Evolutionary conservation across 495 filamentous ascomycete genomes (phyloP), one percentile per base, ranked within the genome.

Genomic region (Bacidia rubella): DNA sequence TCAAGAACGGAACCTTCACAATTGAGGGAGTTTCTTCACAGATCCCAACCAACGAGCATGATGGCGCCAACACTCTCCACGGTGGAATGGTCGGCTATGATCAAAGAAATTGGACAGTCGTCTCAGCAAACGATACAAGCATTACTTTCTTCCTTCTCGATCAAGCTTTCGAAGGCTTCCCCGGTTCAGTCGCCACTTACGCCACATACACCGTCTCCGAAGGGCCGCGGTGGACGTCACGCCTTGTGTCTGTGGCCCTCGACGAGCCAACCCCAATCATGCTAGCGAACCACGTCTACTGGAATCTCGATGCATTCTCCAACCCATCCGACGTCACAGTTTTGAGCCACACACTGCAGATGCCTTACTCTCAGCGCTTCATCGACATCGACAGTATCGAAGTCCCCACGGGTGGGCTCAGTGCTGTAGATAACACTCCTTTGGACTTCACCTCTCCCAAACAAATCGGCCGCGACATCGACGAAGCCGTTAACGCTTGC

Each of bases 1-100:
- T 92, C 68, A 86, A 83, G 73, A 92, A 92, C 65, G 80, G 79
- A 56, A 85, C 78, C 9, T 94, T 92, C 61, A 73, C 72, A 53
- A 75, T 90, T 54, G 82, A 35, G 5, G 82, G 78, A 21, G 57
- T 57, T 12, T 71, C 64, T 0, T 90, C 82, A 60, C 74, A 88
- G 54, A 68, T 86, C 41, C 63, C 72, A 2, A 66, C 80, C 29
- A 92, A 90, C 65, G 87, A 94, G 61, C 78, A 92, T 49, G 59
- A 70, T 9, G 81, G 82, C 20, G 57, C 68, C 7, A 73, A 90
- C 64, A 87, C 85, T 3, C 76, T 94, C 23, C 87, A 94, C 63
- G 87, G 87, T 41, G 87, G 87, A n/a, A 70, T 70, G 1, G 67
- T 87, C 54, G 87, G 87, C 46, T 94, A 88, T 73, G 86, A 90